Percentiles rank a stretch among this genome's conserved stretches.
Conservation (phyloP, 257 asterid species). For the Lavandula angustifolia region DNA sequence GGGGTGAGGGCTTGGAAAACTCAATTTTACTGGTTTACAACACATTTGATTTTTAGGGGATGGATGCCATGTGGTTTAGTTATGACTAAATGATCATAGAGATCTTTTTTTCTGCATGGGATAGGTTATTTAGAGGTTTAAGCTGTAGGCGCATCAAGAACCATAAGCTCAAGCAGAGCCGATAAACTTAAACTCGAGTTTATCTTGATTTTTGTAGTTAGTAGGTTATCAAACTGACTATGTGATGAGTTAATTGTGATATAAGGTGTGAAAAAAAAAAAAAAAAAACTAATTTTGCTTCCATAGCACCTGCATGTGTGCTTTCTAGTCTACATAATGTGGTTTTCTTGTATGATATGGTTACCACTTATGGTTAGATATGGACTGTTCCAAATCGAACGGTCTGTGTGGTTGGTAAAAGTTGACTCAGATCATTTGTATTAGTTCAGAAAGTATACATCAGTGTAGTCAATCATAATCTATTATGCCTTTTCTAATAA, state of each 20-base stretch:
- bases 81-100: constrained; percentile 3
- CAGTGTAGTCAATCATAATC: background rate
- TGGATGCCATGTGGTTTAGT: constrained; percentile 8
- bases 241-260: background rate
- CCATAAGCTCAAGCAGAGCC: background rate
- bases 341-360: constrained; percentile 6
- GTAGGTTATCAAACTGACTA: background rate
- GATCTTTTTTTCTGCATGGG: background rate
- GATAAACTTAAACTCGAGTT: background rate
- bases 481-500: background rate
- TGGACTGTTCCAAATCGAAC: background rate
- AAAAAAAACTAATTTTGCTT: background rate
- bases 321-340: background rate
- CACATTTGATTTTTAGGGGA: constrained; percentile 4
- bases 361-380: constrained; percentile 1
- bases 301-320: background rate
- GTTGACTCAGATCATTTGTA: background rate
- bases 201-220: background rate
- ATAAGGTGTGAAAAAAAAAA: background rate
- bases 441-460: background rate
- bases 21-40: constrained; percentile 6
- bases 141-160: no score
- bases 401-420: background rate
- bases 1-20: background rate
- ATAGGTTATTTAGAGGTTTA: background rate